phyloP scores from a whole-genome alignment of 2,329 filamentous ascomycete genomes.

The Penicillium vulpinum region DNA sequence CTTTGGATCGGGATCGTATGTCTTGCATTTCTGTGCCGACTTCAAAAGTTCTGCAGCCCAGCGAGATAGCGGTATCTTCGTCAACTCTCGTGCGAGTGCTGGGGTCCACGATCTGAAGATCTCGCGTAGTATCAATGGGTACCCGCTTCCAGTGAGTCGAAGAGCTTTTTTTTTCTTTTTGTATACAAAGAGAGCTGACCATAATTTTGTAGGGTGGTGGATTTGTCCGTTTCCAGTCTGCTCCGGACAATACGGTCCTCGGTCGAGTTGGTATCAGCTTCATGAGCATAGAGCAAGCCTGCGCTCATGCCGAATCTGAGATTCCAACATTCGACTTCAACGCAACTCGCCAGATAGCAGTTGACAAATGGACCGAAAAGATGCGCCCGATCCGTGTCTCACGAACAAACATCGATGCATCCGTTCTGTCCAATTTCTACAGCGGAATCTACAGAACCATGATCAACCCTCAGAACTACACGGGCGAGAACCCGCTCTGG shows the following conservation, averaged over 20 bases:
- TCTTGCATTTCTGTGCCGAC: conserved; percentile 66
- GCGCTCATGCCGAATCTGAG: conserved; percentile 65
- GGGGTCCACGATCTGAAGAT: conserved; percentile 56
- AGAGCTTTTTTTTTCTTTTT: not conserved
- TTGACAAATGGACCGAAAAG: conserved; percentile 61
- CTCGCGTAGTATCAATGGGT: conserved; percentile 59
- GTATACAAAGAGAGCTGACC: not conserved
- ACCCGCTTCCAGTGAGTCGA: conserved; percentile 46
- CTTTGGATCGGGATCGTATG: conserved; percentile 63
- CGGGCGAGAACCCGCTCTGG: conserved; percentile 70
- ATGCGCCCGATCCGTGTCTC: conserved; percentile 40
- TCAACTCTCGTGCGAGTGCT: conserved; percentile 59
- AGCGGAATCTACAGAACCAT: conserved; percentile 68
- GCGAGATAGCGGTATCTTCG: conserved; percentile 63
- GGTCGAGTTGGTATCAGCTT: conserved; percentile 70
- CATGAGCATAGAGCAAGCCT: conserved; percentile 66
- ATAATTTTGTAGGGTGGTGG: conserved; percentile 56
- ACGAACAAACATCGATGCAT: conserved; percentile 30
- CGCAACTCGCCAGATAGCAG: conserved; percentile 51
- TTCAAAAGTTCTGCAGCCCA: conserved; percentile 57
- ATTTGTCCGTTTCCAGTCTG: conserved; percentile 62
- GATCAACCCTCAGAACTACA: conserved; percentile 72
- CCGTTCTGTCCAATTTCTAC: conserved; percentile 59
- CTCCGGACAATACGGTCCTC: conserved; percentile 52
- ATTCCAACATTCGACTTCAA: conserved; percentile 66